Evolutionary conservation across 495 filamentous ascomycete genomes (phyloP).

Genomic region (Neurospora discreta): DNA sequence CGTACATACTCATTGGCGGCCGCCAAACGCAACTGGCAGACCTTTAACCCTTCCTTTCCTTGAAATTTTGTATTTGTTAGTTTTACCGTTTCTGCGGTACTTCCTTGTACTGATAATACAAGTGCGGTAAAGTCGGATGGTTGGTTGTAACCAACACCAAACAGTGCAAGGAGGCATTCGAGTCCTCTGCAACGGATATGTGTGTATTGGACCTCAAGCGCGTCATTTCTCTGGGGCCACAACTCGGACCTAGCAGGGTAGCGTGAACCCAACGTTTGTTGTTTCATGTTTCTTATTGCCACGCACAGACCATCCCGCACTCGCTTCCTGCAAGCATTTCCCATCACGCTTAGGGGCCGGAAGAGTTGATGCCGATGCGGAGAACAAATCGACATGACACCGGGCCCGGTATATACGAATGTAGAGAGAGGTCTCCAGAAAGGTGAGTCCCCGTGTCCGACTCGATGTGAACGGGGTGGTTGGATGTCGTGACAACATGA

Average conservation of each 20-base stretch:
- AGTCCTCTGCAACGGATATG: background rate
- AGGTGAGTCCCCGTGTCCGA: background rate
- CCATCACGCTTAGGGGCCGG: background rate
- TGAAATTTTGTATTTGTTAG: no score
- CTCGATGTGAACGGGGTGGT: background rate
- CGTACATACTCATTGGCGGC: no score
- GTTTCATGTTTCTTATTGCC: constrained; percentile 11
- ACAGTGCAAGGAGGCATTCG: background rate
- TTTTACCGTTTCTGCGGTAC: no score
- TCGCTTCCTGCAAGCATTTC: background rate
- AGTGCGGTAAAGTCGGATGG: background rate
- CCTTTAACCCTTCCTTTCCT: no score
- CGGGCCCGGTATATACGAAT: background rate
- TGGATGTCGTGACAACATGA: background rate
- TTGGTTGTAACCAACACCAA: background rate
- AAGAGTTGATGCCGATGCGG: background rate
- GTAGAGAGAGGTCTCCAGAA: background rate
- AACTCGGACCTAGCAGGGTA: background rate
- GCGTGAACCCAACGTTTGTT: background rate
- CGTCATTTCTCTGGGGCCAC: background rate
- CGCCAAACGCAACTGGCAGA: no score
- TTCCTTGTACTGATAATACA: background rate
- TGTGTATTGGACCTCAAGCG: background rate
- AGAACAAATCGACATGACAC: background rate
- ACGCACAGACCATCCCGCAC: constrained; percentile 2